Evolutionary conservation across 2,329 filamentous ascomycete species (phyloP).

Genomic region (Fusarium udum): DNA sequence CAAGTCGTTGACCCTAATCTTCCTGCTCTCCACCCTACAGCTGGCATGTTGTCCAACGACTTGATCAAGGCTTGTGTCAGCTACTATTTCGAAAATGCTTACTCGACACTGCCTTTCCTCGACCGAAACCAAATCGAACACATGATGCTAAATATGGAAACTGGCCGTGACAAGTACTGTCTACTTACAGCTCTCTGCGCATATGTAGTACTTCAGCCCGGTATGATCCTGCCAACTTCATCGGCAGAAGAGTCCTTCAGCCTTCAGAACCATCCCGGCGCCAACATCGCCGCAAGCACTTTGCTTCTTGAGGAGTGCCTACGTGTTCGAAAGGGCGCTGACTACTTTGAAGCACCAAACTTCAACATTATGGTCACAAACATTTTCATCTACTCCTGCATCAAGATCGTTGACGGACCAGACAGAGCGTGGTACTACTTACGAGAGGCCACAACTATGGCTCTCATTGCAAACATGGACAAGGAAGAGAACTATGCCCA

Average conservation of each 20-base stretch:
- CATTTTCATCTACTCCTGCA: conserved; percentile 79
- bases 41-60: conserved; percentile 68
- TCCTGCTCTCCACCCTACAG: conserved; percentile 62
- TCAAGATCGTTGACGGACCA: conserved; percentile 44
- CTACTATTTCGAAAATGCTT: conserved; percentile 76
- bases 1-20: conserved; percentile 56
- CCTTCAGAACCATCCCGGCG: conserved; percentile 65
- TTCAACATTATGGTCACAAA: conserved; percentile 74
- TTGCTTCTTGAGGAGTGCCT: conserved; percentile 74
- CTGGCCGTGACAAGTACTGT: conserved; percentile 71
- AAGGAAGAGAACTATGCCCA: conserved; percentile 71
- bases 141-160: conserved; percentile 68
- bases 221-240: conserved; percentile 64
- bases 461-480: conserved; percentile 67
- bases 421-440: conserved; percentile 83
- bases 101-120: conserved; percentile 70
- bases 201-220: conserved; percentile 75
- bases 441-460: conserved; percentile 78
- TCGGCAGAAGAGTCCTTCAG: conserved; percentile 61
- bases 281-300: conserved; percentile 70
- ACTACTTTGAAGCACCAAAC: conserved; percentile 66
- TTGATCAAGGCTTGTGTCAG: conserved; percentile 72
- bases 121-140: conserved; percentile 67
- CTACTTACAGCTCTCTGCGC: conserved; percentile 71
- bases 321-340: conserved; percentile 70